Base-by-base conservation (phyloP, 2,329 filamentous ascomycete species). In the Zymoseptoria tritici region DNA sequence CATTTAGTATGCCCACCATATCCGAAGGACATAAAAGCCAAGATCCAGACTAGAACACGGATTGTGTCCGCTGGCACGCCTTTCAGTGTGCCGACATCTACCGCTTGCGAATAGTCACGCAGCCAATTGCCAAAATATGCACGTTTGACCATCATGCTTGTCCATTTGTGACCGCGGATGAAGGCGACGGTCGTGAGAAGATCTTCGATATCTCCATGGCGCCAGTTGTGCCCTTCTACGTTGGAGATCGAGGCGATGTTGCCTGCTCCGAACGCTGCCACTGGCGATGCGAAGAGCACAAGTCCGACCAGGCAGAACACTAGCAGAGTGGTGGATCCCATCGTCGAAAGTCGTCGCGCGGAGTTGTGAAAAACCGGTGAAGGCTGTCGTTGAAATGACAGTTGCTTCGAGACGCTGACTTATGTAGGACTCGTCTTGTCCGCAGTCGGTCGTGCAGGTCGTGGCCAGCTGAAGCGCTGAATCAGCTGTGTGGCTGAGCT, bases 81-180 rank as follows among this genome's bases (percentile, higher is more conserved):
- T 78, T 96, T 96, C 76, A 96, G 85, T 3, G 91, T 95, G 62
- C 91, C 92, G 55, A 96, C 90, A 74, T 97, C 92, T 68, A 96
- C 89, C 62, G 91, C 92, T 76, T 97, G 92, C 57, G 89, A 94
- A 76, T 97, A 97, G 76, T 97, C 92, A 58, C 85, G 85, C 36
- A 96, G 84, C 92, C 92, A 96, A 79, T 96, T 97, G 65, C 92
- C 92, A 78, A 97, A 97, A 79, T 97, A 97, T 64, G 95, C 89
- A 62, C 91, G 85, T 64, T 92, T 89, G 58, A 75, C 54, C 76
- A 78, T 78, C 72, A 96, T 84, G 78, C 93, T 94, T 79, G 84
- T 85, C 77, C 96, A 96, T 70, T 92, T 94, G 79, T 91, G 91
- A 67, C 84, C 83, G 72, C 69, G 71, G 58, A 78, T 66, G 65